These are phyloP conservation scores for Saccharomyces pastorianus DNA, from an alignment of 1,139 yeast genomes.

Conservation along the genomic window DNA sequence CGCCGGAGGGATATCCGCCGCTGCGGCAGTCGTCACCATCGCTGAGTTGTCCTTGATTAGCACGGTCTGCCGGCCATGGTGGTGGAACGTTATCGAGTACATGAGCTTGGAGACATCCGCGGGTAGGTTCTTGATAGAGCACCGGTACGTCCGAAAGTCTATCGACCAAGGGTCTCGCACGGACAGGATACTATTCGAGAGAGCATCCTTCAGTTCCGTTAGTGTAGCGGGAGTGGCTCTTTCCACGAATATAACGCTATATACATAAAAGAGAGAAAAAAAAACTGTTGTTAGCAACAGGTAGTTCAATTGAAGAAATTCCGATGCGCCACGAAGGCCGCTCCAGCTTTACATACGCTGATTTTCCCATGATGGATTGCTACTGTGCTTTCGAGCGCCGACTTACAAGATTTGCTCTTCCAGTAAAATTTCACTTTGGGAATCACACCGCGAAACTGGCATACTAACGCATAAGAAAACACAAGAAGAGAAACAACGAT, in stretches of 20 bases:
- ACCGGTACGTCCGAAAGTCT: slow-evolving; percentile 27
- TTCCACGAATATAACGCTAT: slow-evolving; percentile 27
- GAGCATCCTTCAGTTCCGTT: slow-evolving; percentile 26
- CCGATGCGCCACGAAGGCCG: not conserved
- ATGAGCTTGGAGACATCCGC: slow-evolving; percentile 20
- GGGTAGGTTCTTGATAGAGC: slow-evolving; percentile 18
- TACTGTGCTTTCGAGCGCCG: not conserved
- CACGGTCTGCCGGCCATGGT: slow-evolving; percentile 20
- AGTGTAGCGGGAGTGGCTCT: slow-evolving; percentile 29
- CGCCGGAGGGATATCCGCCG: slow-evolving; percentile 11
- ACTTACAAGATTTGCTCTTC: not conserved
- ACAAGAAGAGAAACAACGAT: not conserved
- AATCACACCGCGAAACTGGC: not conserved
- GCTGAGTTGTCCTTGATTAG: slow-evolving; percentile 22
- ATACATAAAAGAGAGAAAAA: not conserved
- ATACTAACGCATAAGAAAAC: not conserved
- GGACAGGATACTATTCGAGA: slow-evolving; percentile 21
- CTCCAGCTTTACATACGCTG: not conserved
- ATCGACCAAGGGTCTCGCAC: slow-evolving; percentile 27
- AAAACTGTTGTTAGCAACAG: not conserved
- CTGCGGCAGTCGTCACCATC: slow-evolving; percentile 16
- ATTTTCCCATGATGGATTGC: not conserved
- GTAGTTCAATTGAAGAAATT: not conserved
- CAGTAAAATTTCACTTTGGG: not conserved
- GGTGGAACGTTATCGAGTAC: slow-evolving; percentile 25